Base-by-base conservation (phyloP, 2,329 filamentous ascomycete genomes). In the Fulvia fulva region DNA sequence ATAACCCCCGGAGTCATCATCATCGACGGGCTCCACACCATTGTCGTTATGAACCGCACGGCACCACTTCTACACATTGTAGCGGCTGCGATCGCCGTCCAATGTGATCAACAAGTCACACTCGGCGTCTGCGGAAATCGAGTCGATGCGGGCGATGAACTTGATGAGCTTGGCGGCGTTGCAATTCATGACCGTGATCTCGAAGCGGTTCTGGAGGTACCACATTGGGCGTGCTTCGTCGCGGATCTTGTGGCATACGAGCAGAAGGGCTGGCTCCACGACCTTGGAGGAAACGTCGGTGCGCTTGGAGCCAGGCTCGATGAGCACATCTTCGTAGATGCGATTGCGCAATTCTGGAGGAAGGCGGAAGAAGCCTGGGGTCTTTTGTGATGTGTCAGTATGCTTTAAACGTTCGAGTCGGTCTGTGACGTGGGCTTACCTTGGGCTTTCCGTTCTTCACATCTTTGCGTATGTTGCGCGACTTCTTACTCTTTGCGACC, bases 201-300 rank as follows among this genome's bases (percentile, higher is more conserved):
- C 2, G 49, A 57, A 57, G 25, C n/a, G n/a, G 55, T 57, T 53
- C 9, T n/a, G 26, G 8, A 32, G 30, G 26, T 37, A 46, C 37
- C 41, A 57, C 23, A 57, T 53, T 21, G 25, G 22, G n/a, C 26
- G 37, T 9, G 55, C 50, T 53, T 57, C 55, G 1, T 9, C 9
- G 5, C 55, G 49, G 43, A 57, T 43, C 41, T 57, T 49, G 14
- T 19, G 49, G 26, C 43, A 25, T 5, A 41, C 47, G n/a, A 9
- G n/a, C 7, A 57, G 55, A 26, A 53, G 41, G 7, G 1, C 34
- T 43, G 47, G 55, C 22, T 46, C n/a, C n/a, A n/a, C n/a, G n/a
- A n/a, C n/a, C n/a, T n/a, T n/a, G n/a, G n/a, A n/a, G n/a, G n/a
- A n/a, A n/a, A n/a, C n/a, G n/a, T n/a, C n/a, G n/a, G n/a, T n/a